Evolutionary conservation across 441 rosid species (phyloP).

Genomic region (Populus hybrid): DNA sequence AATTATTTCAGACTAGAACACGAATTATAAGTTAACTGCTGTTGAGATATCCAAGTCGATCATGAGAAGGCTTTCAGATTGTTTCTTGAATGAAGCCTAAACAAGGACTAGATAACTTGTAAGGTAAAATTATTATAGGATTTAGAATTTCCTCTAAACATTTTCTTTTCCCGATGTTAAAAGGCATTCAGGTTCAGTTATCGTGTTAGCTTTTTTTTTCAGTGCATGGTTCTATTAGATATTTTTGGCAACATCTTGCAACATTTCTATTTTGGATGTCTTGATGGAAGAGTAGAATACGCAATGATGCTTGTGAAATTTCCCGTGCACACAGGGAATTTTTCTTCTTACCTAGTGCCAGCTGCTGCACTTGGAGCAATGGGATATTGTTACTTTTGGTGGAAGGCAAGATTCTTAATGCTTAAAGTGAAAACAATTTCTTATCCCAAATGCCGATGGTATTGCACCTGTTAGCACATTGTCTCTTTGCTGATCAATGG

Average conservation of each 20-base stretch:
- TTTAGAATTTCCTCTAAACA: neutral
- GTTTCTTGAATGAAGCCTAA: neutral
- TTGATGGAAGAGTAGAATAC: slow-evolving; percentile 3
- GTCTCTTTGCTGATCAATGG: slow-evolving; percentile 3
- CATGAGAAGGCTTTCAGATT: neutral
- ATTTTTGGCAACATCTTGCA: neutral
- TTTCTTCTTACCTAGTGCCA: slow-evolving; percentile 76
- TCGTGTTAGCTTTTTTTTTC: neutral
- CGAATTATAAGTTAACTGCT: neutral
- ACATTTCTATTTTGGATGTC: neutral
- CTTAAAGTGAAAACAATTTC: slow-evolving; percentile 17
- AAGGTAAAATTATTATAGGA: neutral
- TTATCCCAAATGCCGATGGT: neutral
- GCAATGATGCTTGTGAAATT: slow-evolving; percentile 5
- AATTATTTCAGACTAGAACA: neutral
- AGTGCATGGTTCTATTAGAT: neutral
- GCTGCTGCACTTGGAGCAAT: slow-evolving; percentile 92
- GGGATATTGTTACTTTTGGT: slow-evolving; percentile 96
- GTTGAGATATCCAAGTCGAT: neutral
- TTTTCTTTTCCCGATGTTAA: neutral
- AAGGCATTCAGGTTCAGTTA: neutral
- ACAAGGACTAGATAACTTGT: neutral
- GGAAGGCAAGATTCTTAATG: slow-evolving; percentile 59
- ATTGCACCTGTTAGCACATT: slow-evolving; percentile 2
- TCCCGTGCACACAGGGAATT: slow-evolving; percentile 43